These are phyloP conservation scores for Starmera dryadoides DNA, from an alignment of 805 yeast species.

Conservation along the genomic window DNA sequence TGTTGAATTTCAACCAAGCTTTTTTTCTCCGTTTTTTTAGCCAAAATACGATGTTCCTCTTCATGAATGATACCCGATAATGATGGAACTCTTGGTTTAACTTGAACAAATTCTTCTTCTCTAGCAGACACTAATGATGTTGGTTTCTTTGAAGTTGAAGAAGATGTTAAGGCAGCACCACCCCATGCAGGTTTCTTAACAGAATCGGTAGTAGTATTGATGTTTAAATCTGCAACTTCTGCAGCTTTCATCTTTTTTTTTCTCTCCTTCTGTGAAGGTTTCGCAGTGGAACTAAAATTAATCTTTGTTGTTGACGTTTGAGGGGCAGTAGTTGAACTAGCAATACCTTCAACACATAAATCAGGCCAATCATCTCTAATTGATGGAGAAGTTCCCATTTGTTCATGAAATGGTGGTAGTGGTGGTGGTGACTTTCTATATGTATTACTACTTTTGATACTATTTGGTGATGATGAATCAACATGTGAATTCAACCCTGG, in stretches of 20 bases:
- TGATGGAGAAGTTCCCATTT: background rate
- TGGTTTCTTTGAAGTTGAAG: slow-evolving; percentile 4
- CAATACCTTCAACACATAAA: slow-evolving; percentile 5
- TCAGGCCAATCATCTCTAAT: background rate
- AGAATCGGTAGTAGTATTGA: background rate
- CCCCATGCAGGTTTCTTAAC: background rate
- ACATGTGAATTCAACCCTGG: slow-evolving; percentile 6
- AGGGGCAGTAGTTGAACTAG: background rate
- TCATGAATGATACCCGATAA: slow-evolving; percentile 38
- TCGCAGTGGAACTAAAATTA: slow-evolving; percentile 7
- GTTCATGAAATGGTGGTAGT: slow-evolving; percentile 5
- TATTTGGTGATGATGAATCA: background rate
- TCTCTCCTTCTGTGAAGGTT: slow-evolving; percentile 51
- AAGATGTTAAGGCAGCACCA: background rate
- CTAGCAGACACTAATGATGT: slow-evolving; percentile 14
- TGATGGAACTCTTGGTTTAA: slow-evolving; percentile 19
- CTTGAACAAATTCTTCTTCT: slow-evolving; percentile 10
- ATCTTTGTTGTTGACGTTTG: slow-evolving; percentile 7
- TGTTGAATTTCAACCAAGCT: slow-evolving; percentile 66
- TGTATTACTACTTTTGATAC: too few species aligned
- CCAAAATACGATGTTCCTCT: slow-evolving; percentile 34
- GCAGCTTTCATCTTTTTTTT: slow-evolving; percentile 31
- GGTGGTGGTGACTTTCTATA: background rate
- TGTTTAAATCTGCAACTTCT: slow-evolving; percentile 2
- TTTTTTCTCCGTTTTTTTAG: slow-evolving; percentile 25